phyloP scores from a whole-genome alignment of 148 eudicot genomes.

The Silene latifolia region DNA sequence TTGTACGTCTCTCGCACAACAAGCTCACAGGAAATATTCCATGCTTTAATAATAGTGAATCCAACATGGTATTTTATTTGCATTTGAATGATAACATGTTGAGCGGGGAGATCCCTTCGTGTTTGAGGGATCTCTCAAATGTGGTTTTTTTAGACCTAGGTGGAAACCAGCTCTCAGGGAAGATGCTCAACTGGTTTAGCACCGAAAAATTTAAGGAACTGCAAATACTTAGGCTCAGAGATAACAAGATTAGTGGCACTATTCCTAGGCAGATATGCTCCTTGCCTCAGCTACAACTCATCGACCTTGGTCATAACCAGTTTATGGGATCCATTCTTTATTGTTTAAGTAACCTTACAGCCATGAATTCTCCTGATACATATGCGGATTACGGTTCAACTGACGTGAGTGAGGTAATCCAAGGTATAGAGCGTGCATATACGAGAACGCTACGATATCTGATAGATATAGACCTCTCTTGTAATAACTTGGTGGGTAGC shows the following conservation, averaged over 20 bases:
- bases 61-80: too few relatives aligned
- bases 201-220: background rate
- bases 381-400: too few relatives aligned
- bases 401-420: background rate
- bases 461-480: background rate
- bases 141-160: constrained; percentile 5
- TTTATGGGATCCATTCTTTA: too few relatives aligned
- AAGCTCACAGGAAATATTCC: constrained; percentile 24
- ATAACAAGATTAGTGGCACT: too few relatives aligned
- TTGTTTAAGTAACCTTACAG: background rate
- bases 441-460: background rate
- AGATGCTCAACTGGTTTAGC: background rate
- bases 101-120: too few relatives aligned
- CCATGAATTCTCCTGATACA: too few relatives aligned
- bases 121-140: too few relatives aligned
- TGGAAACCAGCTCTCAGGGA: constrained; percentile 6
- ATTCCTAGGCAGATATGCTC: too few relatives aligned
- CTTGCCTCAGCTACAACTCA: too few relatives aligned
- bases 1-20: constrained; percentile 15
- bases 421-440: constrained; percentile 18
- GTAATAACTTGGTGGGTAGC: too few relatives aligned
- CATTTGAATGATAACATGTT: background rate
- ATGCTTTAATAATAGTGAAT: background rate
- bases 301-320: too few relatives aligned
- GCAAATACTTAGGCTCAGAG: too few relatives aligned